Evolutionary conservation across 257 asterid genomes (phyloP).

Genomic region (Ocimum tenuiflorum): DNA sequence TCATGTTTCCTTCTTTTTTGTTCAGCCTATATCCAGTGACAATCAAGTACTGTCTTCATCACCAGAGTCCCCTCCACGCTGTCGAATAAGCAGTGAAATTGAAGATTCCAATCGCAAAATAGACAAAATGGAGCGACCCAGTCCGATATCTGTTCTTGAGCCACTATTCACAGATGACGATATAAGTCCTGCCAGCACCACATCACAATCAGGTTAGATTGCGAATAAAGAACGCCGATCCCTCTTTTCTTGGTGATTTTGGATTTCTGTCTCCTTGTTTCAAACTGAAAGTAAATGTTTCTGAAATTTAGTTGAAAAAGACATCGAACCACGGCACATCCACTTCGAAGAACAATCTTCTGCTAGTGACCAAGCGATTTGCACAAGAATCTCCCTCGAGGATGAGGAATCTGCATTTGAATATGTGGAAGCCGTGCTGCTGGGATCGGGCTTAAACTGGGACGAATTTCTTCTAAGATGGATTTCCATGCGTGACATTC

Average conservation of each 20-base stretch:
- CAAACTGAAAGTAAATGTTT: conserved; percentile 16
- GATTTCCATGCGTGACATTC: conserved; percentile 61
- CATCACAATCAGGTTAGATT: conserved; percentile 51
- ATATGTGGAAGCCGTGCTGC: conserved; percentile 92
- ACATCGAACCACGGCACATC: conserved; percentile 62
- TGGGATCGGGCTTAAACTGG: conserved; percentile 96
- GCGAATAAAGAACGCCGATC: background rate
- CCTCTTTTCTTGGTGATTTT: background rate
- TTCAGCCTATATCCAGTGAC: conserved; percentile 36
- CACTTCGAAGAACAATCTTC: conserved; percentile 57
- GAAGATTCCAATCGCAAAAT: conserved; percentile 36
- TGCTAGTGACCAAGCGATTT: conserved; percentile 38
- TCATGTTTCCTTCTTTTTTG: conserved; percentile 1
- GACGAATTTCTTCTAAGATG: conserved; percentile 71
- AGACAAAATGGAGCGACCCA: conserved; percentile 61
- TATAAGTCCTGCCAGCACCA: conserved; percentile 69
- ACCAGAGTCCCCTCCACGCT: conserved; percentile 32
- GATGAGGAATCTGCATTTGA: conserved; percentile 96
- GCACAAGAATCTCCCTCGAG: conserved; percentile 50
- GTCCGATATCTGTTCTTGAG: conserved; percentile 92
- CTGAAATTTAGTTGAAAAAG: conserved; percentile 45
- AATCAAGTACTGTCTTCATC: conserved; percentile 37
- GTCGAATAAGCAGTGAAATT: conserved; percentile 31
- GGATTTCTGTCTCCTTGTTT: background rate
- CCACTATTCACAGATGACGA: conserved; percentile 69